Percentiles rank a stretch among this genome's conserved stretches.
phyloP scores from a whole-genome alignment of 225 moss, liverwort and hornwort species.

The Pleurozium schreberi region DNA sequence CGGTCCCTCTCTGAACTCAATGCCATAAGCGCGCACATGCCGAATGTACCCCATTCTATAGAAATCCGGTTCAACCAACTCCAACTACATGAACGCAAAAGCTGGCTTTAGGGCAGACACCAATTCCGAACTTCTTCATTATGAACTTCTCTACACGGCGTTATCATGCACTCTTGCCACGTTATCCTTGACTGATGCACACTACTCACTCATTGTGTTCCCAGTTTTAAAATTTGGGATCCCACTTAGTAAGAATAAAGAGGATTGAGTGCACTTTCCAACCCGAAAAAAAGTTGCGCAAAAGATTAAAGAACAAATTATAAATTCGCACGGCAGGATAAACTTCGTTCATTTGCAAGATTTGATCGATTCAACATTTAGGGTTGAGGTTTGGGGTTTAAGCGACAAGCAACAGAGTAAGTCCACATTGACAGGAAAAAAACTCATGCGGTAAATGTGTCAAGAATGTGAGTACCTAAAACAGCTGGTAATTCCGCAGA shows the following conservation, averaged over 20 bases:
- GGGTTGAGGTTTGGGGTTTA: background rate
- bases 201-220: background rate
- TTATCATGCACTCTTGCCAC: background rate
- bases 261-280: background rate
- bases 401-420: background rate
- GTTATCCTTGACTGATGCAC: background rate
- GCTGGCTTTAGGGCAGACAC: background rate
- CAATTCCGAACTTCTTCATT: background rate
- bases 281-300: background rate
- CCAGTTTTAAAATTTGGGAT: background rate
- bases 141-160: background rate
- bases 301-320: background rate
- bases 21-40: conserved; percentile 81
- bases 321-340: background rate
- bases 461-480: background rate
- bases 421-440: background rate
- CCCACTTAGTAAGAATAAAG: background rate
- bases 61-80: conserved; percentile 77
- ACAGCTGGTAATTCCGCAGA: background rate
- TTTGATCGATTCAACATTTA: background rate
- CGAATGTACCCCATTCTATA: conserved; percentile 88
- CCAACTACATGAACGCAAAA: conserved; percentile 27
- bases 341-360: background rate
- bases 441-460: background rate
- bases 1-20: conserved; percentile 86